Conservation (phyloP, 805 yeast species). For the Hagleromyces aurorensis region DNA sequence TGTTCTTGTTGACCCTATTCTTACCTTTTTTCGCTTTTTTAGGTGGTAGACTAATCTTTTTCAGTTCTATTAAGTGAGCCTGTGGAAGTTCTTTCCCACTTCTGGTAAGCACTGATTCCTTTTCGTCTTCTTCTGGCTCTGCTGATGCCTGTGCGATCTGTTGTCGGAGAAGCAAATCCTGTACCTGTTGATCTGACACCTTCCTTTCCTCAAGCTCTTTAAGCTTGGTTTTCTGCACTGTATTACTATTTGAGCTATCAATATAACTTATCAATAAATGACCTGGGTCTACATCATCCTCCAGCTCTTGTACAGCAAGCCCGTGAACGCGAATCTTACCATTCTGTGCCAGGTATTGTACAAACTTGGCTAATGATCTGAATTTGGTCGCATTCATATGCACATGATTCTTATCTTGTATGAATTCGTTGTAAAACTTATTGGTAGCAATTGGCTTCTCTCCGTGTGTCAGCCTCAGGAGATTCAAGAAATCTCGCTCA, state of each 20-base stretch:
- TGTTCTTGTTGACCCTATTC: constrained; percentile 6
- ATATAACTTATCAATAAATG: constrained; percentile 43
- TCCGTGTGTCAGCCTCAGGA: constrained; percentile 66
- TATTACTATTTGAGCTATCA: constrained; percentile 45
- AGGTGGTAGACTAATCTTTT: constrained; percentile 2
- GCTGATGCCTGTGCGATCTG: constrained; percentile 38
- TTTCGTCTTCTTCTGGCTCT: constrained; percentile 6
- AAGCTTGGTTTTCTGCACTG: constrained; percentile 34
- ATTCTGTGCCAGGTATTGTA: constrained; percentile 47
- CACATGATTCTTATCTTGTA: constrained; percentile 71
- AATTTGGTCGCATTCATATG: constrained; percentile 89
- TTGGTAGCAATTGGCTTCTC: constrained; percentile 74
- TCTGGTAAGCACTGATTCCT: not conserved
- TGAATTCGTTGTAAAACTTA: constrained; percentile 83
- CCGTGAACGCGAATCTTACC: constrained; percentile 49
- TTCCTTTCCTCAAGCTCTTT: constrained; percentile 32
- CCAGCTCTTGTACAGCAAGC: constrained; percentile 28
- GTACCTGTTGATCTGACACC: constrained; percentile 40
- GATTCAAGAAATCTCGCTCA: constrained; percentile 51
- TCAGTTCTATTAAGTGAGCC: constrained; percentile 1
- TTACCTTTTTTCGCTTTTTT: constrained; percentile 4
- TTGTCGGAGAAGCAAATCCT: constrained; percentile 36
- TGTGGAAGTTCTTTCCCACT: not conserved
- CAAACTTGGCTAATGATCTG: constrained; percentile 60
- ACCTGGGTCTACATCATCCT: constrained; percentile 30